Evolutionary conservation across 495 filamentous ascomycete species (phyloP), one percentile per base, ranked within the genome.

Genomic region (Penicillium mononematosum): DNA sequence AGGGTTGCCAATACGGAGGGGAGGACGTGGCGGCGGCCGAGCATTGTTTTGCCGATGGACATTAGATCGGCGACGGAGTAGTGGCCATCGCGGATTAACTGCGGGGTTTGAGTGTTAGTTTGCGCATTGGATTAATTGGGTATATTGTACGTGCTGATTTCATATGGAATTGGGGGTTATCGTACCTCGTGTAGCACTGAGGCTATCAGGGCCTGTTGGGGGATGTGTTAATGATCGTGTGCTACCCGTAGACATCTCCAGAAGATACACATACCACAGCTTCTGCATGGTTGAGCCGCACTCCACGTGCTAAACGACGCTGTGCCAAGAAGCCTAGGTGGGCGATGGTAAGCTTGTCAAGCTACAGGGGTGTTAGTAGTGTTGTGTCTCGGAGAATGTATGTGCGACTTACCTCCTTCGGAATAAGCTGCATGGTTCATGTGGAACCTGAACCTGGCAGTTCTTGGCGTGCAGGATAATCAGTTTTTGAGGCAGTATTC

Each of bases 261-360:
- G 36, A 29, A 47, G 22, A 42, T 8, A 55, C 53, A 76, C 85
- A 60, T 82, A 95, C 91, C 47, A 83, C 87, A 50, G 94, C 90
- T 76, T 98, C 94, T 22, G 88, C 78, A 77, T 98, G 91, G 70
- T 98, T 98, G 62, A 98, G 75, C 60, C 84, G 87, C 29, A 97
- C 83, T 50, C 94, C 94, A 56, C 94, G 80, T 44, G 94, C 94
- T 39, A 98, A 86, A 52, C 94, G 85, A 41, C 85, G 81, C 77
- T 98, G 94, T 55, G 94, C 94, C 53, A 97, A 81, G 56, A 88
- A 81, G 50, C 95, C 94, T 46, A 95, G 74, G 67, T 96, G 92
- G 29, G 92, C 92, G 69, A 95, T 93, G 64, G 85, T 81, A 74
- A 98, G 90, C 83, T 98, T 98, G 79, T 98, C 94, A 62, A 98